phyloP scores from a whole-genome alignment of 2,329 filamentous ascomycete species.

The Magnaporthiopsis incrustans region DNA sequence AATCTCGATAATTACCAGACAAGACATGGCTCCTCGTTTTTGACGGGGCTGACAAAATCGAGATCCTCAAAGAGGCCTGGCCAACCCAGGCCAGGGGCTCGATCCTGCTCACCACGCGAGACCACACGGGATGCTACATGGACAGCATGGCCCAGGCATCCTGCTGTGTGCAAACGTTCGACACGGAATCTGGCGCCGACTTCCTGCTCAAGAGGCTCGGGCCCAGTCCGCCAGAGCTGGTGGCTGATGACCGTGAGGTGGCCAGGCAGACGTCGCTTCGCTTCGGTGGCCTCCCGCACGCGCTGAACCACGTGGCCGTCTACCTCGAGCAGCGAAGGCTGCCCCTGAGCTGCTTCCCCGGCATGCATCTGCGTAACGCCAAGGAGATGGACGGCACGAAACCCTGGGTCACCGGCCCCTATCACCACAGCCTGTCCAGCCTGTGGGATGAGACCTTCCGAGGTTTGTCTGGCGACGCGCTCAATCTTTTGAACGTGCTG shows the following conservation, averaged over 20 bases:
- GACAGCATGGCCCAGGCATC: background rate
- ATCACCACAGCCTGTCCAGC: conserved; percentile 21
- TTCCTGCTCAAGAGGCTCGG: conserved; percentile 1
- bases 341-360: conserved; percentile 18
- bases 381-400: conserved; percentile 19
- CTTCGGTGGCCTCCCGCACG: conserved; percentile 12
- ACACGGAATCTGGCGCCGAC: background rate
- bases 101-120: conserved; percentile 20
- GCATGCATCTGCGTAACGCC: conserved; percentile 19
- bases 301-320: conserved; percentile 21
- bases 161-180: background rate
- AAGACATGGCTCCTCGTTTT: conserved; percentile 18
- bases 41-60: conserved; percentile 21
- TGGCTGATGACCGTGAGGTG: conserved; percentile 9
- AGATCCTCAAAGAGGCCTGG: conserved; percentile 17
- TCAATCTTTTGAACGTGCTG: conserved; percentile 17
- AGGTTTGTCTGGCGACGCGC: conserved; percentile 15
- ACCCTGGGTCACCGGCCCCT: conserved; percentile 13
- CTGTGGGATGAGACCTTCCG: conserved; percentile 21
- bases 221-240: background rate
- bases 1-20: background rate
- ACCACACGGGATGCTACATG: conserved; percentile 11
- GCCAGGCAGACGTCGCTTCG: conserved; percentile 13
- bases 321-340: conserved; percentile 20
- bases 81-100: conserved; percentile 14